Percentiles rank a stretch among this genome's conserved stretches.
phyloP scores from a whole-genome alignment of 2,329 filamentous ascomycete species.

The Aspergillus latus region DNA sequence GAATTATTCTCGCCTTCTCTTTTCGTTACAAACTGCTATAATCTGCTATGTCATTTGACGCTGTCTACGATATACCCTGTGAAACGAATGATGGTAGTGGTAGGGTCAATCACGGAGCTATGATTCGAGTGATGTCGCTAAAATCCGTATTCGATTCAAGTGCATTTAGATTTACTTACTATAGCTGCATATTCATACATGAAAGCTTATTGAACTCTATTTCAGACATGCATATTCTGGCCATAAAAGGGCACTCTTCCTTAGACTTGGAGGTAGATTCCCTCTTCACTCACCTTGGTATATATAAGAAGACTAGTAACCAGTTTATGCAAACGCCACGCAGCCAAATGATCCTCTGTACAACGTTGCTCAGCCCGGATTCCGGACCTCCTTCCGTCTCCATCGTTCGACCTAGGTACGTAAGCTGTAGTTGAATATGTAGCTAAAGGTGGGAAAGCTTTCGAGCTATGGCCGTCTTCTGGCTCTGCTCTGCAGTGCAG shows the following conservation, averaged over 20 bases:
- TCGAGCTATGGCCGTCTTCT: background rate
- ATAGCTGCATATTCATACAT: background rate
- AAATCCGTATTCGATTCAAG: background rate
- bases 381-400: no score
- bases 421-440: background rate
- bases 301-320: background rate
- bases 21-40: background rate
- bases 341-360: background rate
- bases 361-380: background rate
- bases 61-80: background rate
- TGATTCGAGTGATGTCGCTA: background rate
- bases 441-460: background rate
- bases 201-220: background rate
- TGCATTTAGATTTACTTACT: background rate
- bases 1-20: background rate
- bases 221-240: background rate
- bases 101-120: background rate
- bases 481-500: background rate
- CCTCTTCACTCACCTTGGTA: background rate
- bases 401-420: no score
- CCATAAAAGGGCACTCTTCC: background rate
- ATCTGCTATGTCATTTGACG: background rate
- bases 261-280: background rate
- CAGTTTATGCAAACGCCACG: background rate
- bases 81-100: background rate